Conservation (phyloP, 345 rosid species). For the Gossypium bickii region DNA sequence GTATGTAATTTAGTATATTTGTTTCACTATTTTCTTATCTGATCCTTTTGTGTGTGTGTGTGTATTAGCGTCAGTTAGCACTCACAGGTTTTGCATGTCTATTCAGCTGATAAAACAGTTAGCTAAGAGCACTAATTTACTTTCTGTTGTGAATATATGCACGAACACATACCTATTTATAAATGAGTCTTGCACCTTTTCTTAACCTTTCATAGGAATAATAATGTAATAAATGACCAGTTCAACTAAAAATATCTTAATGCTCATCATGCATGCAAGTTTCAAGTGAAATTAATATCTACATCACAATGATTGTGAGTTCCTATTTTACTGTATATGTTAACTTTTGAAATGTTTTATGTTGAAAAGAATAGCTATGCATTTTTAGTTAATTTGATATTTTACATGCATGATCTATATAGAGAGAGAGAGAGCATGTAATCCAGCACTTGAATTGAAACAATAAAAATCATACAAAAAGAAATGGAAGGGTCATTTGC, state of each 20-base stretch:
- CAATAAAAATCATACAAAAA: not conserved
- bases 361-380: not conserved
- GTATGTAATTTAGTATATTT: constrained; percentile 38
- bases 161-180: no score
- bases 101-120: not conserved
- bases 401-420: not conserved
- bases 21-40: not conserved
- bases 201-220: not conserved
- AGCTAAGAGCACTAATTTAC: not conserved
- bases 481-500: not conserved
- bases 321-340: not conserved
- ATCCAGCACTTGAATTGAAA: not conserved
- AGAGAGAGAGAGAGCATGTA: not conserved
- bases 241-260: not conserved
- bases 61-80: not conserved
- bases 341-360: not conserved
- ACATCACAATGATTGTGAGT: not conserved
- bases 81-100: not conserved
- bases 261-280: not conserved
- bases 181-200: no score
- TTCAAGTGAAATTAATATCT: not conserved
- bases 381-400: not conserved
- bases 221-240: not conserved
- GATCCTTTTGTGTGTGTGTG: not conserved
- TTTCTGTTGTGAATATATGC: not conserved